Base-by-base conservation (phyloP, 371 early-diverging fungal species). In the Mucor mucedo region DNA sequence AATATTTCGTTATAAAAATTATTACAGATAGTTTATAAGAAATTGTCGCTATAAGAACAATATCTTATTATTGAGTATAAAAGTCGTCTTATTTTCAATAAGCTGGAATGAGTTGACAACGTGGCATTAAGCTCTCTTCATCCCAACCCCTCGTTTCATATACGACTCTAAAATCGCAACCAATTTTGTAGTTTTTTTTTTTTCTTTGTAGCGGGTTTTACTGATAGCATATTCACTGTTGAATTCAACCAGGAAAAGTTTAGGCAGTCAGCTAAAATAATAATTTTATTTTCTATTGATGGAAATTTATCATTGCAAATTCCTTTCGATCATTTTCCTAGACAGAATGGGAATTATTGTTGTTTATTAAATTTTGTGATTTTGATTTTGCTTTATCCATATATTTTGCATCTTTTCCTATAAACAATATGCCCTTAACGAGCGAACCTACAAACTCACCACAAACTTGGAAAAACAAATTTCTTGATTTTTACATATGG, bases 401-500 rank as follows among this genome's bases (percentile, higher is more conserved):
- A 30, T 50, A 9, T 30, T 50, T 50, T 28, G 16, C 27, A 13
- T 42, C 9, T 59, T 29, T 48, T 40, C n/a, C 28, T 48, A 27
- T 44, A 3, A 13, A 40, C 7, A 28, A 2, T 4, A 59, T 59
- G 59, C 59, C 59, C 6, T 59, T 50, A 14, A 38, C 38, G 16
- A 59, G 39, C 27, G 50, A 58, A 4, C 21, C 33, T 10, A 16
- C 40, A 50, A 38, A 16, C 28, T 2, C 49, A 16, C 59, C 52
- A 29, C 45, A 9, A 9, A 47, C 49, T 0, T 66, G 60, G 66
- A 48, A 49, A 44, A 39, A 27, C 5, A 66, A 55, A 33, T n/a
- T 48, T 3, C 38, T 56, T 27, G 47, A 56, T 56, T 60, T 56
- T 14, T 61, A 66, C 33, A 13, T 42, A 1, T 66, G 61, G 68